Base-by-base conservation (phyloP, 495 filamentous ascomycete genomes). In the Aspergillus campestris region DNA sequence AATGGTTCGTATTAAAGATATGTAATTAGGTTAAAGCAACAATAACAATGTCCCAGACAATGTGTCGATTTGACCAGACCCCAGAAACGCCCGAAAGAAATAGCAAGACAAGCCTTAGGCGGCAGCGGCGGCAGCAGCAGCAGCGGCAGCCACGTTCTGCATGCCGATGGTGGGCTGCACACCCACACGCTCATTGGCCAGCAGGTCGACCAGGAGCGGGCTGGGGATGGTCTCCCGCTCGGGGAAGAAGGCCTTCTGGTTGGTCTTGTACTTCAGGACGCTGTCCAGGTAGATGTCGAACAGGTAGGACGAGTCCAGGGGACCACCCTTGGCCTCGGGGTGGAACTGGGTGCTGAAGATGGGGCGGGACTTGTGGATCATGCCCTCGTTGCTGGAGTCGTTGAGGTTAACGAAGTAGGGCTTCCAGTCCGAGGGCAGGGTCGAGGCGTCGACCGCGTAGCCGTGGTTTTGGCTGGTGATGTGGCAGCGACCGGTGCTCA, bases 261-360 rank as follows among this genome's bases (percentile, higher is more conserved):
- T 84, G 49, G 81, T 71, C 82, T 95, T 96, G 76, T 87, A 95
- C 61, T 83, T 81, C 62, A 77, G 73, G 13, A 95, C 89, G 50
- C 83, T 89, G 59, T 92, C 81, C 14, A 98, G 72, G 67, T 98
- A 98, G 70, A 84, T 86, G 66, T 98, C 92, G 61, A 98, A 98
- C 37, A 98, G 77, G 65, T 94, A 97, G 0, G 86, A 76, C 27
- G 85, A 90, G 69, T 98, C 92, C 59, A 94, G 80, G 18, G 92
- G 92, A 42, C 94, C 92, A 34, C 92, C 92, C 70, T 94, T 92
- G 42, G 92, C 94, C 67, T 97, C 92, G 31, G 92, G 92, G 60
- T 98, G 92, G 80, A 97, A 98, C 66, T 97, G 92, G 45, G 90
- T 94, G 50, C 84, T 87, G 78, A 98, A 97, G 62, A 98, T 98